Evolutionary conservation across 2,329 filamentous ascomycete species (phyloP), one percentile per base, ranked within the genome.

Genomic region (Penicillium sp.): DNA sequence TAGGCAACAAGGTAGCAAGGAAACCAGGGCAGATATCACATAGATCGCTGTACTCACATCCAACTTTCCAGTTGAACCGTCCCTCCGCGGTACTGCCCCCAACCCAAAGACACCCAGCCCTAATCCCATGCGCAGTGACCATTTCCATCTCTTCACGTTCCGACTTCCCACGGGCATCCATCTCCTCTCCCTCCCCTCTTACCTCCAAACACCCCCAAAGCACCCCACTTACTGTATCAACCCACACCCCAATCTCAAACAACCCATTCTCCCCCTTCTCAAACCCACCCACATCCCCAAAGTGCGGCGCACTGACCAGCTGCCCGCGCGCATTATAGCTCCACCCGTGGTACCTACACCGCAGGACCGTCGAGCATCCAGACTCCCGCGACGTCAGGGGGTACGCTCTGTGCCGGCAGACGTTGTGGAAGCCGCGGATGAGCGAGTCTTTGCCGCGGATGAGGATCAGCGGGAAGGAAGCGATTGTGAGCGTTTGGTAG

Each of bases 301-400:
- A 89, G 2, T 83, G 81, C 0, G 86, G 86, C 1, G 86, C 86
- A 71, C 88, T 88, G 29, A 86, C 82, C 3, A 88, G 77, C 53
- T 84, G 83, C 15, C 86, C 86, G 30, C 78, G 80, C 2, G 86
- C 76, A 49, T 85, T 83, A 64, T 88, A 88, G 2, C 84, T 86
- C 86, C 86, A 89, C 47, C 85, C 86, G 68, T 88, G 86, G 67
- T 88, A 88, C 62, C 83, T 83, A 78, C 86, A 89, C 0, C 83
- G 79, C 44, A 89, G 80, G 41, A 88, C 81, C 5, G 68, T 80
- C 52, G 81, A 81, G 47, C 79, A 79, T 3, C 86, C 86, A 9
- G 79, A 74, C 3, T 83, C 79, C 48, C 81, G 79, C 4, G 78
- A 80, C 8, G 87, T 84, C 8, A 88, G 81, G 0, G 85, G 84